Base-by-base conservation (phyloP, 1,284 basidiomycete species). In the Moniliophthora roreri region DNA sequence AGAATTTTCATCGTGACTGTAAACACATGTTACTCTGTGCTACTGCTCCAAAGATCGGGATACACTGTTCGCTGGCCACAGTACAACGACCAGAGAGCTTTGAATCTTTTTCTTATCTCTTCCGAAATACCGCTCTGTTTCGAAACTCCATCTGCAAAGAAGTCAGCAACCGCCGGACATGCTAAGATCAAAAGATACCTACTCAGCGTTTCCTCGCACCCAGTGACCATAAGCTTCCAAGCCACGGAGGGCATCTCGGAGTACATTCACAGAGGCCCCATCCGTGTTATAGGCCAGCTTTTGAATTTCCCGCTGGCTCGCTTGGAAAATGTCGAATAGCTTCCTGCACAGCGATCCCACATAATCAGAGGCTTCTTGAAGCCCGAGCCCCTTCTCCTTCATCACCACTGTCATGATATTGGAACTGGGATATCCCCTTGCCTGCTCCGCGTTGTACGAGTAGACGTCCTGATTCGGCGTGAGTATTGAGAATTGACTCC, bases 381-480 rank as follows among this genome's bases (percentile, higher is more conserved):
- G 68, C 54, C 72, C 68, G 50, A 79, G 65, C 26, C 66, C 60
- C 48, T 75, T 74, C 52, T 78, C 75, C 55, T 78, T 71, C 81
- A 86, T 84, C 49, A 85, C 74, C 34, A 87, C 81, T 2, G 83
- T 82, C 39, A 88, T 72, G 58, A 86, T 73, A 61, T 87, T 87
- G 62, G 84, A 84, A 40, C 79, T 78, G n/a, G 72, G 75, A 52
- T 80, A 80, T 20, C 84, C 85, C 64, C 81, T 84, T 38, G 82
- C 78, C 62, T 85, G 81, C 62, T 88, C 85, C 77, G 84, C 81
- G 64, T 85, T 81, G 67, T 87, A 88, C 6, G 84, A 87, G 61
- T 86, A 87, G 15, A 87, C 68, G 52, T 87, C 85, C 85, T 86
- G 58, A 28, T 56, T 41, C 51, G 18, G 34, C 42, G 55, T 36